These are phyloP conservation scores for Hemisphaericaspora subhashii DNA, from an alignment of 1,139 yeast genomes.

Conservation along the genomic window DNA sequence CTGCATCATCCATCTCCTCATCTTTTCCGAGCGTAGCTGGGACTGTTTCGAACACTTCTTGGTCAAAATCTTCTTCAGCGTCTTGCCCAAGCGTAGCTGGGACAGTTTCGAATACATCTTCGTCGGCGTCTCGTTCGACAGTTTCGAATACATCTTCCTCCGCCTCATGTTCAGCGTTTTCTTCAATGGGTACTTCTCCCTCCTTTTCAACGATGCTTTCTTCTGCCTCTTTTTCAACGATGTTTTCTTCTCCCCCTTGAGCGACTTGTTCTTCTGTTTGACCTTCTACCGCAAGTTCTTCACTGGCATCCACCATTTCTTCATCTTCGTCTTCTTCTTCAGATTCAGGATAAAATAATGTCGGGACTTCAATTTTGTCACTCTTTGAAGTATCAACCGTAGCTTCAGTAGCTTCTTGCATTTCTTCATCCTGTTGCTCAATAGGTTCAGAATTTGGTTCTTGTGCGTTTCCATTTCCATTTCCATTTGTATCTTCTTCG, in stretches of 20 bases:
- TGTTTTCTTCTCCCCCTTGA: too few relatives aligned
- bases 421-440: neutral
- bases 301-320: neutral
- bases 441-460: neutral
- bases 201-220: too few relatives aligned
- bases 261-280: neutral
- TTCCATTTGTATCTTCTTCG: too few relatives aligned
- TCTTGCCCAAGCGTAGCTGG: neutral
- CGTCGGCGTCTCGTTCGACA: neutral
- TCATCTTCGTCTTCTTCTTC: neutral
- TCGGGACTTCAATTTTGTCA: neutral
- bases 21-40: neutral
- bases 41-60: too few relatives aligned
- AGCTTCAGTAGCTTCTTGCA: neutral
- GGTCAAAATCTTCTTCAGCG: neutral
- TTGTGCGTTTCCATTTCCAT: too few relatives aligned
- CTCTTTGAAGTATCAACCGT: too few relatives aligned
- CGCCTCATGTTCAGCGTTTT: too few relatives aligned
- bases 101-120: neutral
- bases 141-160: too few relatives aligned
- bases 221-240: too few relatives aligned
- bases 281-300: neutral
- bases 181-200: too few relatives aligned
- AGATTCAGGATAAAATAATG: neutral
- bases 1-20: neutral